Evolutionary conservation across 139 green algal genomes (phyloP).

Genomic region (Chlorella sp.): DNA sequence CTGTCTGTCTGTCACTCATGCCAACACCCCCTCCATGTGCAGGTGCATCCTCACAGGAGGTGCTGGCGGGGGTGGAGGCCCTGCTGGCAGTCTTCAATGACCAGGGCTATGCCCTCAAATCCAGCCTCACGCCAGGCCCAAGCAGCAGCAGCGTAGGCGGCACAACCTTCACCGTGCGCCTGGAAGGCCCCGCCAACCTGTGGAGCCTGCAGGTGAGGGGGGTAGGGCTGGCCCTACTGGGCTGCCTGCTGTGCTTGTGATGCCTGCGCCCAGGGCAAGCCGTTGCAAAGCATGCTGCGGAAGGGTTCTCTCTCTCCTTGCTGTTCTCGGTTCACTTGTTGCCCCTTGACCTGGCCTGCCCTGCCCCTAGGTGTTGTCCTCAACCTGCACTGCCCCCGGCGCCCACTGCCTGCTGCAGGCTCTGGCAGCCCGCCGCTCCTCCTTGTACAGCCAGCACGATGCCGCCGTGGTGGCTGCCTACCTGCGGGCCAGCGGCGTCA

Average conservation of each 20-base stretch:
- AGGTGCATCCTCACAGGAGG: constrained; percentile 26
- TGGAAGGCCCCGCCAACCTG: constrained; percentile 73
- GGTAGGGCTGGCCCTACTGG: not conserved
- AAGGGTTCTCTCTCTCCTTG: not conserved
- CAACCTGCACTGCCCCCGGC: not conserved
- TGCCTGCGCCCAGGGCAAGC: not conserved
- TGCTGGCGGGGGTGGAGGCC: constrained; percentile 47
- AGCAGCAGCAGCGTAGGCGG: not conserved
- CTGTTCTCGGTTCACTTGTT: not conserved
- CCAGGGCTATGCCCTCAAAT: constrained; percentile 66
- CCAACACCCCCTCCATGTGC: not conserved
- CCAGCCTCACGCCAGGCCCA: not conserved
- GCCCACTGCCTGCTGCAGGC: constrained; percentile 48
- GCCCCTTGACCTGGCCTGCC: not conserved
- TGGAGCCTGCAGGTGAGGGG: constrained; percentile 64
- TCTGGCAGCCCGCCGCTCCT: constrained; percentile 53
- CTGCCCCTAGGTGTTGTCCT: not conserved
- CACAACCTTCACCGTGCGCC: constrained; percentile 60
- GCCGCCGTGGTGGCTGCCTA: constrained; percentile 63
- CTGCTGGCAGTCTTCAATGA: constrained; percentile 68
- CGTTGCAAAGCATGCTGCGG: no score
- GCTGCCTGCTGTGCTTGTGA: not conserved
- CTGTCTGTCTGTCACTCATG: not conserved
- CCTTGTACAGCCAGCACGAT: constrained; percentile 67
- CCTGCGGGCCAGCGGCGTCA: constrained; percentile 57